A percentile compares a stretch with the other conserved stretches of the same genome.
Evolutionary conservation across 2,329 filamentous ascomycete genomes (phyloP).

Genomic region (Alternaria arbusti): DNA sequence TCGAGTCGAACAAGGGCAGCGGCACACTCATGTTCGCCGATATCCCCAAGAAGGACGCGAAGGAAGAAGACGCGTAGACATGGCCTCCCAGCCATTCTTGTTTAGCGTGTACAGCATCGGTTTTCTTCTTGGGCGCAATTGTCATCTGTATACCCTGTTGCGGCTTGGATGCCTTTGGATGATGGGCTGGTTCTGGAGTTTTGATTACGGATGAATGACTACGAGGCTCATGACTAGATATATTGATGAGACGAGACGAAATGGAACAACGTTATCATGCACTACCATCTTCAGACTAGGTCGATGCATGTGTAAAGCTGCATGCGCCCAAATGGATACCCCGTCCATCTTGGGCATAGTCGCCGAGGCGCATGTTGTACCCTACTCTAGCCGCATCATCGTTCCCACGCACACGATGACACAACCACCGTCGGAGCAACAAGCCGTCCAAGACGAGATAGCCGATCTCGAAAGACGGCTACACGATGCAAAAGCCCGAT

Average conservation of each 20-base stretch:
- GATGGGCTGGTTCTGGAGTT: background rate
- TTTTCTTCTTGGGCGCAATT: background rate
- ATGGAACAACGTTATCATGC: background rate
- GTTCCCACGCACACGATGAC: slow-evolving; percentile 32
- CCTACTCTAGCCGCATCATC: slow-evolving; percentile 14
- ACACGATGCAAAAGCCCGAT: slow-evolving; percentile 54
- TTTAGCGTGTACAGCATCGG: background rate
- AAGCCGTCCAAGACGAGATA: slow-evolving; percentile 60
- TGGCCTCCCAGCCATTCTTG: background rate
- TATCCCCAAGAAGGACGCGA: slow-evolving; percentile 37
- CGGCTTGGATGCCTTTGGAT: background rate
- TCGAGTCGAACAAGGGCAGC: slow-evolving; percentile 43
- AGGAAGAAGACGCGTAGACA: slow-evolving; percentile 5
- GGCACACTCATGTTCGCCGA: slow-evolving; percentile 46
- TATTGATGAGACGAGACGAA: slow-evolving; percentile 3
- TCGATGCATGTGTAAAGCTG: background rate
- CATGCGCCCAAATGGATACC: slow-evolving; percentile 1
- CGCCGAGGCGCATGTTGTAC: slow-evolving; percentile 27
- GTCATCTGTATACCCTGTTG: slow-evolving; percentile 4
- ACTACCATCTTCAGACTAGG: background rate
- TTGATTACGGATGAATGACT: slow-evolving; percentile 1
- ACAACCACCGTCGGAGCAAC: slow-evolving; percentile 24
- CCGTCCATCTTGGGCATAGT: slow-evolving; percentile 17
- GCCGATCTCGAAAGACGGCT: slow-evolving; percentile 62
- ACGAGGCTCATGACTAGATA: slow-evolving; percentile 21